Base-by-base conservation (phyloP, 176 grass and related monocot species). In the Eremochloa ophiuroides region DNA sequence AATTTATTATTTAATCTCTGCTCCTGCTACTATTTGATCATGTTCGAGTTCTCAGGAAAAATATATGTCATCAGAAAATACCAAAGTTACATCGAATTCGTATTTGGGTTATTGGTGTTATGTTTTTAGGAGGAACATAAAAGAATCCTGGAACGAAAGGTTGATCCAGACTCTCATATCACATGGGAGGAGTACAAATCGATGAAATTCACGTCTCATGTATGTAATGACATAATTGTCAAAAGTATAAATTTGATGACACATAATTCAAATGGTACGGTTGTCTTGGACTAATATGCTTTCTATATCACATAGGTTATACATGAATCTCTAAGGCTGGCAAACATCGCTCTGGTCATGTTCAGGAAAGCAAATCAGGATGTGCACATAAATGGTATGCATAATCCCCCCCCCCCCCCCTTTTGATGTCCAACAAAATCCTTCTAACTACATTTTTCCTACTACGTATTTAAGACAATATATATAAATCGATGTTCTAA, bases 171-270 rank as follows among this genome's bases (percentile, higher is more conserved):
- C 18, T 84, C 88, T 3, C 20, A 55, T n/a, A 65, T 91, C 38
- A 94, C 92, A 69, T 94, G 89, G 86, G 70, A 73, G 31, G 88
- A 94, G 80, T 91, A 94, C 79, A 91, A 91, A 76, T 83, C 86
- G 17, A 94, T 91, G 92, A 81, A 74, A 25, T 88, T 94, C 58
- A 91, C 92, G 56, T 81, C 81, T 40, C 86, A 91, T 50, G 88
- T 94, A 77, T 14, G 50, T n/a, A n/a, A n/a, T n/a, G n/a, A n/a
- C n/a, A n/a, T n/a, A n/a, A n/a, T n/a, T n/a, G n/a, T n/a, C n/a
- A n/a, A n/a, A n/a, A n/a, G n/a, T n/a, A n/a, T n/a, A n/a, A n/a
- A n/a, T n/a, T n/a, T n/a, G n/a, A n/a, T n/a, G n/a, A n/a, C n/a
- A n/a, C n/a, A n/a, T n/a, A n/a, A n/a, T n/a, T n/a, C n/a, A n/a